These are phyloP conservation scores for Tephrocybe rancida DNA, from an alignment of 768 basidiomycete genomes.

Conservation along the genomic window DNA sequence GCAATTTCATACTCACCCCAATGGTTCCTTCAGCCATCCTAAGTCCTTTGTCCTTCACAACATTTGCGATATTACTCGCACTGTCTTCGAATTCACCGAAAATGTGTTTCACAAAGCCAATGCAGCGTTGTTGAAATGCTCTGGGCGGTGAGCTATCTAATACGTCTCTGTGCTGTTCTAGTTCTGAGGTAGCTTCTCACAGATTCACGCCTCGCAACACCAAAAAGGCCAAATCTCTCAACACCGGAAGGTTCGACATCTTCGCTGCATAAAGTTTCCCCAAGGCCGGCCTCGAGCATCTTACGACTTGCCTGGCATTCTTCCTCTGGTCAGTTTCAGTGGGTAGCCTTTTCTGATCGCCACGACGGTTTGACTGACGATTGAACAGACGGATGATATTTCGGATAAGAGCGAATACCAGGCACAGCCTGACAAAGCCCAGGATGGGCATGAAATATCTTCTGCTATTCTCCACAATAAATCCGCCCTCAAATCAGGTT, in stretches of 20 bases:
- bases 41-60: slow-evolving; percentile 10
- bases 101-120: slow-evolving; percentile 6
- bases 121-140: slow-evolving; percentile 9
- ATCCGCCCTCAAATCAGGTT: background rate
- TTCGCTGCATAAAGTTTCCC: slow-evolving; percentile 23
- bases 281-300: slow-evolving; percentile 20
- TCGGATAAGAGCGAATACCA: slow-evolving; percentile 25
- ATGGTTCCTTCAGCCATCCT: slow-evolving; percentile 7
- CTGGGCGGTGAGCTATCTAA: background rate
- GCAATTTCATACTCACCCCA: background rate
- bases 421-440: slow-evolving; percentile 20
- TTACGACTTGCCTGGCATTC: slow-evolving; percentile 26
- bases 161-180: background rate
- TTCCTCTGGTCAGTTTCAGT: slow-evolving; percentile 28
- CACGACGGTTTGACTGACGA: background rate
- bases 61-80: slow-evolving; percentile 10
- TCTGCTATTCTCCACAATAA: slow-evolving; percentile 11
- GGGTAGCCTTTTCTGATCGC: background rate
- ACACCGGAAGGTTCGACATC: slow-evolving; percentile 19
- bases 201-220: slow-evolving; percentile 10
- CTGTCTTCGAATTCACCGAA: slow-evolving; percentile 10
- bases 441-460: slow-evolving; percentile 18
- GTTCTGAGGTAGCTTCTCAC: background rate
- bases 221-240: slow-evolving; percentile 10
- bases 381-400: slow-evolving; percentile 24